phyloP scores from a whole-genome alignment of 1,284 basidiomycete genomes.

The Tilletia indica region DNA sequence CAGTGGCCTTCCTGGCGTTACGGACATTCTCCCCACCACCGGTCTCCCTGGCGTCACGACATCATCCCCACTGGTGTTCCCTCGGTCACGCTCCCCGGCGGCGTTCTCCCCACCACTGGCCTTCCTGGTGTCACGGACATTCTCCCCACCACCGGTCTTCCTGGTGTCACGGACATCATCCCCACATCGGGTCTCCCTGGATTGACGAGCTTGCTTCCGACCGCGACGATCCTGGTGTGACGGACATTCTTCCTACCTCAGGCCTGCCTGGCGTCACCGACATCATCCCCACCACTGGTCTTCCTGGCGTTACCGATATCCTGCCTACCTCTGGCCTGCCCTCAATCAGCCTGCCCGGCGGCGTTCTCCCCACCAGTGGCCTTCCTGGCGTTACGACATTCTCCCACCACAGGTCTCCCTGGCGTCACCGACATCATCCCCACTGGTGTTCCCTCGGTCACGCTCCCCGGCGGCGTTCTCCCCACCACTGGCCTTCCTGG shows the following conservation, averaged over 20 bases:
- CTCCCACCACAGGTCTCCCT: neutral
- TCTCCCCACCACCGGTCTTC: neutral
- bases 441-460: neutral
- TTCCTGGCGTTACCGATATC: neutral
- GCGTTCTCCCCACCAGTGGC: neutral
- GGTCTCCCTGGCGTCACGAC: no score
- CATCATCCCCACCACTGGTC: neutral
- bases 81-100: no score
- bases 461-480: neutral
- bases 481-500: neutral
- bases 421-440: neutral
- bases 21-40: no score
- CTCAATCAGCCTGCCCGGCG: neutral
- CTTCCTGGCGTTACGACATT: neutral
- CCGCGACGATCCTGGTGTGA: neutral
- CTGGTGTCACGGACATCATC: neutral
- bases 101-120: no score
- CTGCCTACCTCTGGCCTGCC: slow-evolving; percentile 2
- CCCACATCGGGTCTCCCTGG: neutral
- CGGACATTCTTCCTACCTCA: neutral
- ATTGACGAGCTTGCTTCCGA: neutral
- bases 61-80: no score
- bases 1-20: no score
- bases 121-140: no score
- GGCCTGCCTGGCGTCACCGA: neutral